Evolutionary conservation across 2,329 filamentous ascomycete genomes (phyloP).

Genomic region (Claviceps humidiphila): DNA sequence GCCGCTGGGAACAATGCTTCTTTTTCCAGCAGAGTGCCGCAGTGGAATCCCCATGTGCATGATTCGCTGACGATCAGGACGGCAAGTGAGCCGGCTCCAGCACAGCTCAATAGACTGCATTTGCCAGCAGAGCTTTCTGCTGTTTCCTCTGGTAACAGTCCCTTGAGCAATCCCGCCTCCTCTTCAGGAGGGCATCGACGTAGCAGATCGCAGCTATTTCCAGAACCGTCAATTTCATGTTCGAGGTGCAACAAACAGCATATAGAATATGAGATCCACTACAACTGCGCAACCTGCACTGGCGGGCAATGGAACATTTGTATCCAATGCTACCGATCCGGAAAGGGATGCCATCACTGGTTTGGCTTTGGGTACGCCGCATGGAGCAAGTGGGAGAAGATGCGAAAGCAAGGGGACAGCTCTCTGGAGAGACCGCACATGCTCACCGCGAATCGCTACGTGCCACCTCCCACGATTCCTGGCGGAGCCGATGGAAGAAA

Average conservation of each 20-base stretch:
- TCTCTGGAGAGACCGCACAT: constrained; percentile 39
- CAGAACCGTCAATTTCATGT: constrained; percentile 64
- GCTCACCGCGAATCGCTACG: constrained; percentile 44
- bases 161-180: constrained; percentile 17
- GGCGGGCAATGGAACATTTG: constrained; percentile 68
- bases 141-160: constrained; percentile 19
- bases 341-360: constrained; percentile 73
- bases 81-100: constrained; percentile 9
- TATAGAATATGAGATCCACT: constrained; percentile 79
- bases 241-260: constrained; percentile 54
- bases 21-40: constrained; percentile 24
- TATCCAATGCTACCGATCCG: constrained; percentile 61
- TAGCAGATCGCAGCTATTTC: constrained; percentile 37
- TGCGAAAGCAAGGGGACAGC: constrained; percentile 24
- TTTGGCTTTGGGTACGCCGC: constrained; percentile 73
- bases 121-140: constrained; percentile 29
- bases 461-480: constrained; percentile 33
- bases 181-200: constrained; percentile 24
- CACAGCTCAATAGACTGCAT: constrained; percentile 14
- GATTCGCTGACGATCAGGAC: constrained; percentile 2
- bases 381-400: constrained; percentile 50
- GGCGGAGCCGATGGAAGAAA: constrained; percentile 41
- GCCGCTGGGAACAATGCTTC: constrained; percentile 16
- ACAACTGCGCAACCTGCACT: constrained; percentile 62
- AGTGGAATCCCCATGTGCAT: constrained; percentile 11